phyloP scores from a whole-genome alignment of 73 alveolate genomes.

The Paramecium caudatum region DNA sequence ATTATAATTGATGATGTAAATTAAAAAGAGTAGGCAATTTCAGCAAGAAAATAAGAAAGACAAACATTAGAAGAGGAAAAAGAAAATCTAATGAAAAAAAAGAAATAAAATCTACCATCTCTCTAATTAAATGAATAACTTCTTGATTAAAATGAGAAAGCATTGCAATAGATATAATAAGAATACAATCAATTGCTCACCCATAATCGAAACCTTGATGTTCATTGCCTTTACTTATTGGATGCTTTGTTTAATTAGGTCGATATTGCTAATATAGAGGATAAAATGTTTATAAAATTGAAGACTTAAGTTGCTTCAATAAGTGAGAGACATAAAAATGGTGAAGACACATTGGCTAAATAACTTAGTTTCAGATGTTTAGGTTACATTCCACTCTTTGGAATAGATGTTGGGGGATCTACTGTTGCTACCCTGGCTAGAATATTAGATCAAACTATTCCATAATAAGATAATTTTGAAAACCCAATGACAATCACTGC shows the following conservation, averaged over 20 bases:
- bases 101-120: conserved; percentile 12
- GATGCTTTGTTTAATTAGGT: conserved; percentile 52
- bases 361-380: conserved; percentile 44
- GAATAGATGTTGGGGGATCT: conserved; percentile 59
- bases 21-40: background rate
- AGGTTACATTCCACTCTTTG: conserved; percentile 59
- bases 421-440: conserved; percentile 9
- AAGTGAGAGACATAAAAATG: conserved; percentile 37
- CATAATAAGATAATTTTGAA: background rate
- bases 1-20: background rate
- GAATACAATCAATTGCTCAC: background rate
- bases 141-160: background rate
- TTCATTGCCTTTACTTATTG: conserved; percentile 36
- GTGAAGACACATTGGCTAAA: conserved; percentile 12
- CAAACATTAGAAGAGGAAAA: conserved; percentile 4
- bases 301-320: background rate
- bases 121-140: conserved; percentile 37
- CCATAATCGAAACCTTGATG: background rate
- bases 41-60: conserved; percentile 19
- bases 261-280: conserved; percentile 38
- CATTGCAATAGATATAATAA: background rate
- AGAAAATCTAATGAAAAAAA: background rate
- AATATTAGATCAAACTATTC: background rate
- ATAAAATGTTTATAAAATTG: background rate
- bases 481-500: conserved; percentile 44